Evolutionary conservation across 2,329 filamentous ascomycete genomes (phyloP).

Genomic region (Coniochaeta prunicola): DNA sequence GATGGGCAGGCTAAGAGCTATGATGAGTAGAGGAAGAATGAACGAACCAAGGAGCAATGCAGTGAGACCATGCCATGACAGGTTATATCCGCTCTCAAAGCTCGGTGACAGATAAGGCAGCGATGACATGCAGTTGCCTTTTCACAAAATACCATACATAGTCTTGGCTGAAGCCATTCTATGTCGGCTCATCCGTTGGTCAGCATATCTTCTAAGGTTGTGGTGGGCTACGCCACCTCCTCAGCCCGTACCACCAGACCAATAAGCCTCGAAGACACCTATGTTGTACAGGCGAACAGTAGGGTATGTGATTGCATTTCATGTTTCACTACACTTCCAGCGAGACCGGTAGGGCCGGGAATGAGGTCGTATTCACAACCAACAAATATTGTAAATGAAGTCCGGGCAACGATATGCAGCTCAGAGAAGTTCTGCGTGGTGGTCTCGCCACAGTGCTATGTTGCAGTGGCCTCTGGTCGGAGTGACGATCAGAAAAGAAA

Average conservation of each 20-base stretch:
- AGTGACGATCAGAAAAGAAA: neutral
- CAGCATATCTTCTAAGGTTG: neutral
- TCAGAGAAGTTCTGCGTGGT: neutral
- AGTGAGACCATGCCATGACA: neutral
- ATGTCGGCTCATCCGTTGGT: neutral
- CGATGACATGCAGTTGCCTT: neutral
- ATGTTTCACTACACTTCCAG: neutral
- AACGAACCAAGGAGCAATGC: neutral
- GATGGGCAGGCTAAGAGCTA: neutral
- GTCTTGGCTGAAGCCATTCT: neutral
- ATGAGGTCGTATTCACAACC: neutral
- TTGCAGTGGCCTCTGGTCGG: neutral
- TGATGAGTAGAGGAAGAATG: neutral
- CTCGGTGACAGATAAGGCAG: neutral
- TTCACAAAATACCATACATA: neutral
- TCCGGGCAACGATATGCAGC: neutral
- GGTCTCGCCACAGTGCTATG: neutral
- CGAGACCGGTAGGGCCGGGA: neutral
- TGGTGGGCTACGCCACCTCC: neutral
- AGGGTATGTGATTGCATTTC: neutral
- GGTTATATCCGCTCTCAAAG: neutral
- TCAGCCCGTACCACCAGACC: neutral
- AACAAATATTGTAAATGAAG: neutral
- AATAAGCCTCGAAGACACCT: neutral
- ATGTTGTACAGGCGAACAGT: neutral